Evolutionary conservation across 306 rosid species (phyloP).

Genomic region (Cyclanthera cordifolia): DNA sequence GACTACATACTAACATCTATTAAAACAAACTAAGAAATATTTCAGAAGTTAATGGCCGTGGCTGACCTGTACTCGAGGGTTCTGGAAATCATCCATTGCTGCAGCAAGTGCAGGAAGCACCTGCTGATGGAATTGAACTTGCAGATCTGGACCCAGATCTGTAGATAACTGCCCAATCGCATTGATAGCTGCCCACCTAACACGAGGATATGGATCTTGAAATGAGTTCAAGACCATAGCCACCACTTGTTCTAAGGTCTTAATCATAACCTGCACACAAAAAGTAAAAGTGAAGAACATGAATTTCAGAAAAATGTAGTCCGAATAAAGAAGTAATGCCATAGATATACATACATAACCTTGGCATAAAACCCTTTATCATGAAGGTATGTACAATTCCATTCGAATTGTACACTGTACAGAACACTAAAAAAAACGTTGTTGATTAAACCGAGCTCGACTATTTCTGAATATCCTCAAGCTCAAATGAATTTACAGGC

Average conservation of each 20-base stretch:
- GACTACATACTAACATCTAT: not conserved
- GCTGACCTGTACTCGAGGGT: constrained; percentile 90
- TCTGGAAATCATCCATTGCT: constrained; percentile 94
- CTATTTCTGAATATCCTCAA: not conserved
- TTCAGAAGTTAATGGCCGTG: not conserved
- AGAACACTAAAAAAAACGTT: too few relatives aligned
- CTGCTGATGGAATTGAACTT: constrained; percentile 63
- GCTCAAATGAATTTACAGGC: not conserved
- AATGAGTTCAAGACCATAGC: constrained; percentile 92
- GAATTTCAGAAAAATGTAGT: not conserved
- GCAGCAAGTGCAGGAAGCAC: constrained; percentile 88
- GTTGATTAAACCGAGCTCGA: too few relatives aligned
- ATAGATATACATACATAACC: not conserved
- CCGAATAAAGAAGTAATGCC: not conserved
- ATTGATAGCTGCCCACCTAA: constrained; percentile 98
- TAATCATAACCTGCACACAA: constrained; percentile 67
- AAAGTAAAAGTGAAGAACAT: not conserved
- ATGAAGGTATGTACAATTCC: not conserved
- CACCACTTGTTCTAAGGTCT: constrained; percentile 89
- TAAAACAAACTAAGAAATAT: not conserved
- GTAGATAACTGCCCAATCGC: constrained; percentile 94
- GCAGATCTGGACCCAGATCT: constrained; percentile 96
- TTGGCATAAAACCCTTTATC: not conserved
- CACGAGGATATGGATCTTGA: constrained; percentile 93
- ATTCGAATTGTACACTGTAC: too few relatives aligned